Evolutionary conservation across 352 stramenopile species (phyloP).

Genomic region (Thalassiosira mediterranea): DNA sequence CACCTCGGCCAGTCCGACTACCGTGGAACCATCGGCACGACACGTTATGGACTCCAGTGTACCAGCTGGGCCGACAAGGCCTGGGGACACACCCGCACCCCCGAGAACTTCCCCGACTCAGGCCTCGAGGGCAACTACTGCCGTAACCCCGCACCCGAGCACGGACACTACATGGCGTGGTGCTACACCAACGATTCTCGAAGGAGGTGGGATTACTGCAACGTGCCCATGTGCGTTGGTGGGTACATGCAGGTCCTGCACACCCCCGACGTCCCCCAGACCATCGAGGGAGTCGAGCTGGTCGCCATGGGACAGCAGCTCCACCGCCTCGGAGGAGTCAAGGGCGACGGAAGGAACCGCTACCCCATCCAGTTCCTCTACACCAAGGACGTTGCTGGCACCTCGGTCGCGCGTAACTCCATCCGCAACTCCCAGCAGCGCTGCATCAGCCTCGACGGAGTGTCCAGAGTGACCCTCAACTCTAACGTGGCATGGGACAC

Average conservation of each 20-base stretch:
- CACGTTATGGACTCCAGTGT: neutral
- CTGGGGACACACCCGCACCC: neutral
- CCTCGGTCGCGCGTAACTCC: slow-evolving; percentile 50
- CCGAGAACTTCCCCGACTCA: slow-evolving; percentile 8
- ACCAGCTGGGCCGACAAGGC: slow-evolving; percentile 6
- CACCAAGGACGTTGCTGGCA: slow-evolving; percentile 38
- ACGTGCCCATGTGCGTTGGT: slow-evolving; percentile 32
- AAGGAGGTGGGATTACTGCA: slow-evolving; percentile 40
- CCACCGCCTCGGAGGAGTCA: neutral
- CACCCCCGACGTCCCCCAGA: slow-evolving; percentile 52
- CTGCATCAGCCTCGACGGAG: slow-evolving; percentile 57
- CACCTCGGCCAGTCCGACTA: slow-evolving; percentile 5
- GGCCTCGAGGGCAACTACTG: slow-evolving; percentile 21
- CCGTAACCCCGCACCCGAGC: slow-evolving; percentile 19
- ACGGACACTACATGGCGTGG: slow-evolving; percentile 14
- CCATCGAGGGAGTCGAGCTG: slow-evolving; percentile 63
- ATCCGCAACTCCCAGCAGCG: slow-evolving; percentile 48
- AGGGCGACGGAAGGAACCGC: slow-evolving; percentile 40
- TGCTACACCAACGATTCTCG: slow-evolving; percentile 36
- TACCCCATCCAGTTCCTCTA: slow-evolving; percentile 57
- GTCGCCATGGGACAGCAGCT: slow-evolving; percentile 57
- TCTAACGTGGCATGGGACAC: slow-evolving; percentile 56
- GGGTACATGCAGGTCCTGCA: slow-evolving; percentile 63
- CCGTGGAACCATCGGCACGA: slow-evolving; percentile 6
- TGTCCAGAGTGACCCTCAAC: slow-evolving; percentile 46